Base-by-base conservation (phyloP, 176 grass and related monocot genomes). In the Avena insularis region DNA sequence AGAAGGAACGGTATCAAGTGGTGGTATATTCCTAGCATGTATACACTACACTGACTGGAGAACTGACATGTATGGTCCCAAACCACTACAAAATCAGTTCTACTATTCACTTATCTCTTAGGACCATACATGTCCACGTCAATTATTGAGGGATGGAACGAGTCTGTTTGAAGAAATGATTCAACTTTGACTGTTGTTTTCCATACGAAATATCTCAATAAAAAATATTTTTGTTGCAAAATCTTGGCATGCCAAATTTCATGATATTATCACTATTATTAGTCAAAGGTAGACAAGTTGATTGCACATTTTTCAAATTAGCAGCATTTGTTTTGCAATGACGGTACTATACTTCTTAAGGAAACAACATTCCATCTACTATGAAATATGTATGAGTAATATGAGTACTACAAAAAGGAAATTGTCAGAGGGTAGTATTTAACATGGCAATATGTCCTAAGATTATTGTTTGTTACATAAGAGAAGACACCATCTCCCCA, bases 1-100 rank as follows among this genome's bases (percentile, higher is more conserved):
- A 8, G 46, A 47, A 47, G 46, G 46, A 2, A 47, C 8, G 9
- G 46, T 47, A 47, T 47, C 46, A 47, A 47, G 55, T 16, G 15
- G 14, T 16, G 75, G 87, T 57, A 80, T 81, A 85, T 89, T 81
- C 77, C 8, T 6, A 23, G 43, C 78, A 66, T 74, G 20, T 36
- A 13, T 72, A 25, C 25, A 25, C 25, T 25, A 25, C 25, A 25
- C 25, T 25, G 25, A 25, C 25, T 25, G 25, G 25, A 25, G 25
- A 25, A 25, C 25, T 25, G 25, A 25, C 25, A 25, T 25, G 25
- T 25, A 25, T 25, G 25, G 25, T 60, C 67, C n/a, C 21, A 61
- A 59, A 25, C n/a, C 20, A 62, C n/a, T 12, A 35, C 33, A 71
- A 86, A 60, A 79, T 70, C 7, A 35, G 20, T 63, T 47, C 4